phyloP scores from a whole-genome alignment of 257 asterid species.

The Echites panduratus region DNA sequence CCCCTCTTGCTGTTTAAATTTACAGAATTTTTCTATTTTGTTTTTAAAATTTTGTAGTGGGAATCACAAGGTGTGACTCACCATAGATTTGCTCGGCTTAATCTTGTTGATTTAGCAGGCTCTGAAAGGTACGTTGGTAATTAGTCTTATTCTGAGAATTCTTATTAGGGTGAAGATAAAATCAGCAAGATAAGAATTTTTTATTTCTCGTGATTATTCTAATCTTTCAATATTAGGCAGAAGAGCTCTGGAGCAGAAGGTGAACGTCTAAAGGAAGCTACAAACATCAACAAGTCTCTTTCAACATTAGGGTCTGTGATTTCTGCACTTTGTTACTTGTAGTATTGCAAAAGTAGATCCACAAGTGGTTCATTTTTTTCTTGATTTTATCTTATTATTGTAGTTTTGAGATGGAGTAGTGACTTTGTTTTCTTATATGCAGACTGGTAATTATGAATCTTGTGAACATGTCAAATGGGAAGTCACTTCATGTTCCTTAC shows the following conservation, averaged over 20 bases:
- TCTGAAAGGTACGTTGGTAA: conserved; percentile 70
- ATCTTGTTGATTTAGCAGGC: conserved; percentile 96
- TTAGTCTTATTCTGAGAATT: not conserved
- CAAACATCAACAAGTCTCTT: conserved; percentile 93
- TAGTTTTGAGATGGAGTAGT: not conserved
- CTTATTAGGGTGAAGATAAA: conserved; percentile 2
- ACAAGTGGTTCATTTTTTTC: not conserved
- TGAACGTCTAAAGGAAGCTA: conserved; percentile 94
- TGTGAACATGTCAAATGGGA: conserved; percentile 84
- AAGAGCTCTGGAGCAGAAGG: conserved; percentile 99
- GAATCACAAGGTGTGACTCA: conserved; percentile 88
- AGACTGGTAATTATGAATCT: conserved; percentile 98
- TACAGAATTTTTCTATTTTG: not conserved
- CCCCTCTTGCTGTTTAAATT: not conserved
- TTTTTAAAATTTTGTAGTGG: conserved; percentile 46
- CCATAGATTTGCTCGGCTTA: conserved; percentile 86
- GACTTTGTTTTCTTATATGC: conserved; percentile 21
- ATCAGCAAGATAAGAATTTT: not conserved
- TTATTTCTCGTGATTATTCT: conserved; percentile 15
- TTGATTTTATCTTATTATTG: not conserved
- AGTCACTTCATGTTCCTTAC: conserved; percentile 86
- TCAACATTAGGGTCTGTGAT: conserved; percentile 84
- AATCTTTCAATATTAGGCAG: conserved; percentile 51
- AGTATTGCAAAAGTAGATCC: not conserved
- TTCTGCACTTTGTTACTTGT: conserved; percentile 16